Percentiles rank a stretch among this genome's conserved stretches.
Conservation (phyloP, 768 basidiomycete genomes). For the Clavulina sp. region DNA sequence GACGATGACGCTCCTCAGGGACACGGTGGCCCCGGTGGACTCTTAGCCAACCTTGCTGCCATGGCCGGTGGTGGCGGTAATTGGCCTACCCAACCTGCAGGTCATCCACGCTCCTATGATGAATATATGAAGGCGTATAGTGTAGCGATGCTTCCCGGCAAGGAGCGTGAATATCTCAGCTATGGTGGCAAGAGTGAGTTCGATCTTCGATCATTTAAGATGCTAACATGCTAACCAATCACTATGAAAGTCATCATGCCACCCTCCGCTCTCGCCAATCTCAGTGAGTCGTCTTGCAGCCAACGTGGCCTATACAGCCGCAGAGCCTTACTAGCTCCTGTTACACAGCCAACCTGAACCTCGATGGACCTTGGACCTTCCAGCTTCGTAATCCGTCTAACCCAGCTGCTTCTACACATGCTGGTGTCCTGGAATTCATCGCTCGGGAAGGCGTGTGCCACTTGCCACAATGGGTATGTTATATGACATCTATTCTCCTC, state of each 20-base stretch:
- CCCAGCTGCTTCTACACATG: slow-evolving; percentile 73
- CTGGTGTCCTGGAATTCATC: slow-evolving; percentile 97
- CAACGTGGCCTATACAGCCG: background rate
- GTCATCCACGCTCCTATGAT: slow-evolving; percentile 58
- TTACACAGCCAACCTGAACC: slow-evolving; percentile 47
- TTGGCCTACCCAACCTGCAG: slow-evolving; percentile 8
- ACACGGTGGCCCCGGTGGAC: slow-evolving; percentile 9
- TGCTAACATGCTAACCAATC: background rate
- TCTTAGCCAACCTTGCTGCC: slow-evolving; percentile 10
- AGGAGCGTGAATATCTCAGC: slow-evolving; percentile 75
- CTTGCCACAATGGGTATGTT: slow-evolving; percentile 72
- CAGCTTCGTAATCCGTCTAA: slow-evolving; percentile 81
- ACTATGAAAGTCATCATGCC: slow-evolving; percentile 80
- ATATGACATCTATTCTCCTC: background rate
- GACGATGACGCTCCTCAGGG: slow-evolving; percentile 9
- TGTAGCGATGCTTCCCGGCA: slow-evolving; percentile 79
- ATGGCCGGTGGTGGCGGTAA: slow-evolving; percentile 5
- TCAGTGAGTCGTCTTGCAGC: slow-evolving; percentile 28
- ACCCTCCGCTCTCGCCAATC: slow-evolving; percentile 75
- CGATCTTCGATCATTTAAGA: background rate
- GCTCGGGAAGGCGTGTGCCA: slow-evolving; percentile 92
- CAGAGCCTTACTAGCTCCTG: background rate
- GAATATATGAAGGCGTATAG: slow-evolving; percentile 92
- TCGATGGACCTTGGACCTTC: slow-evolving; percentile 92
- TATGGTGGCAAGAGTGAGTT: slow-evolving; percentile 92